These are phyloP conservation scores for Brassica rapa DNA, from an alignment of 345 rosid genomes.

Conservation along the genomic window DNA sequence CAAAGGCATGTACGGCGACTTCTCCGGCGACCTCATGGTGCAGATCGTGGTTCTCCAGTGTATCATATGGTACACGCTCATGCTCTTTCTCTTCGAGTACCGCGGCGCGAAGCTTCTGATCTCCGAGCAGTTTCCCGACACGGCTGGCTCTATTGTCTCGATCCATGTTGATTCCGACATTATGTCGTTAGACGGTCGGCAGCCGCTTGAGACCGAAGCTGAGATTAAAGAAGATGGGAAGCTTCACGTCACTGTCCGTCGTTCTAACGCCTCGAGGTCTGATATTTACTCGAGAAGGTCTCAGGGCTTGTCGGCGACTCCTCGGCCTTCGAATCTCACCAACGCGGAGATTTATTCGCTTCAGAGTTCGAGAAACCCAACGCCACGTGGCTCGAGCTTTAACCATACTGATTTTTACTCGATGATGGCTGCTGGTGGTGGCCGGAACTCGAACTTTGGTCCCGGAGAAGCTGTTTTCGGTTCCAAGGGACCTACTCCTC, in stretches of 20 bases:
- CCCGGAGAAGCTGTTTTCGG: constrained; percentile 66
- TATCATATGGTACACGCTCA: constrained; percentile 55
- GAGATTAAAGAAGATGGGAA: constrained; percentile 62
- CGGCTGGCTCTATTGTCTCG: constrained; percentile 53
- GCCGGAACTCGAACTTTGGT: constrained; percentile 75
- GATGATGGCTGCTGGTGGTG: constrained; percentile 40
- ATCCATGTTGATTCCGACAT: constrained; percentile 60
- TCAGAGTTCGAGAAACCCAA: constrained; percentile 49
- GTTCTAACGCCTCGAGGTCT: constrained; percentile 48
- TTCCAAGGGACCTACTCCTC: constrained; percentile 75
- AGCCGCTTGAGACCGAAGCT: constrained; percentile 49
- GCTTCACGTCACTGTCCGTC: constrained; percentile 50
- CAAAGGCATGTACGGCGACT: constrained; percentile 59
- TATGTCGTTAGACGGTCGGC: constrained; percentile 51
- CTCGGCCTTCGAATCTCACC: constrained; percentile 50
- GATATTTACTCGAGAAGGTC: constrained; percentile 46
- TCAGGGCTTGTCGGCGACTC: constrained; percentile 48
- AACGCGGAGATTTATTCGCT: constrained; percentile 56
- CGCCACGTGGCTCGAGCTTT: constrained; percentile 55
- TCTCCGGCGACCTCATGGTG: constrained; percentile 50
- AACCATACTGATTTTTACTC: constrained; percentile 52
- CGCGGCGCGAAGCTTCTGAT: constrained; percentile 54
- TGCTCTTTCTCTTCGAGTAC: constrained; percentile 56
- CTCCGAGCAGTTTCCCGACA: constrained; percentile 57
- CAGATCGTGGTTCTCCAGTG: constrained; percentile 57